Evolutionary conservation across 306 rosid species (phyloP).

Genomic region (Boehmeria nivea): DNA sequence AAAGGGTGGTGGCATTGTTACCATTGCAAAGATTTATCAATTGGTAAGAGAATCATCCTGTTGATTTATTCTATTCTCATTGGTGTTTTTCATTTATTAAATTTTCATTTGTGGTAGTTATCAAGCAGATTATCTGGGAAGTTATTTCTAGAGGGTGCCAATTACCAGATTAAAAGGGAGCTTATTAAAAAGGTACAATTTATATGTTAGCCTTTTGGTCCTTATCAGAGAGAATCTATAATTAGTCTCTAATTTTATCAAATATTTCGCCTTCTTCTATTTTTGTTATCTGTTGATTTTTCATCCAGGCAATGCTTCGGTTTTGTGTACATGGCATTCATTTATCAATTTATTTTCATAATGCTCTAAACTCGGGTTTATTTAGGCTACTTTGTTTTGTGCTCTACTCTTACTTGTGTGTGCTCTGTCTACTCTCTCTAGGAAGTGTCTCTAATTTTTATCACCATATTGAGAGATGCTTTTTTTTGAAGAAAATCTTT

Average conservation of each 20-base stretch:
- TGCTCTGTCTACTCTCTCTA: too few species aligned
- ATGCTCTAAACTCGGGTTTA: too few species aligned
- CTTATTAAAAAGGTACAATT: constrained; percentile 60
- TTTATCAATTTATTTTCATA: too few species aligned
- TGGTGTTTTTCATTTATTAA: constrained; percentile 3
- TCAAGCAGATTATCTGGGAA: constrained; percentile 71
- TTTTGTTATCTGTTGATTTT: neutral
- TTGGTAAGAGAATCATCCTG: constrained; percentile 47
- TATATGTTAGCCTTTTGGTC: neutral
- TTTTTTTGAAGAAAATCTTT: neutral
- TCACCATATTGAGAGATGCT: too few species aligned
- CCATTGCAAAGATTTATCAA: constrained; percentile 65
- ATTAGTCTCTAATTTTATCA: too few species aligned
- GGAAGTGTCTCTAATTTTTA: too few species aligned
- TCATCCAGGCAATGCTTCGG: neutral
- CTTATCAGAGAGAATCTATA: too few species aligned
- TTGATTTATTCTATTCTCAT: constrained; percentile 12
- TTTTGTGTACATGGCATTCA: too few species aligned
- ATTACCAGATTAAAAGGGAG: constrained; percentile 82
- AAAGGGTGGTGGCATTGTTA: constrained; percentile 78
- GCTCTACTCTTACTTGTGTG: too few species aligned
- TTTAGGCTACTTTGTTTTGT: too few species aligned
- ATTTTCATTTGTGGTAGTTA: constrained; percentile 40
- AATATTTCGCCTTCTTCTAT: neutral
- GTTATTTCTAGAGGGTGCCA: constrained; percentile 75